Evolutionary conservation across 2,329 filamentous ascomycete genomes (phyloP).

Genomic region (Colletotrichum abscissum): DNA sequence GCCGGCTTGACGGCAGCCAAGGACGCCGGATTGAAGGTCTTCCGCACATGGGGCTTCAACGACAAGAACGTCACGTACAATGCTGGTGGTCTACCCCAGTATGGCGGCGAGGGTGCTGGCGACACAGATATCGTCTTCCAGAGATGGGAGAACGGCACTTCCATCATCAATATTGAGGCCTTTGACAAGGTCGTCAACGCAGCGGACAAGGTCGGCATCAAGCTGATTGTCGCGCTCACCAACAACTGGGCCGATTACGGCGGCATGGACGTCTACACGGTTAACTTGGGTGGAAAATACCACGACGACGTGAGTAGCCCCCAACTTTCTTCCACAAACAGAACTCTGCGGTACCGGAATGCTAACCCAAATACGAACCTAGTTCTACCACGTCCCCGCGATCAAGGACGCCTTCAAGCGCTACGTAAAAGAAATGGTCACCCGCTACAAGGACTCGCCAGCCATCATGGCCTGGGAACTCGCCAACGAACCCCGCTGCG

Average conservation of each 20-base stretch:
- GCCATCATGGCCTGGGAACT: constrained; percentile 77
- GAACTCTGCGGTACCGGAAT: too few species aligned
- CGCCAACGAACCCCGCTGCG: constrained; percentile 69
- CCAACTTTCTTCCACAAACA: too few species aligned
- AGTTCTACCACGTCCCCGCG: constrained; percentile 61
- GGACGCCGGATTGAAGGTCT: constrained; percentile 61
- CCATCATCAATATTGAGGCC: constrained; percentile 53
- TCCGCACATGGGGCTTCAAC: constrained; percentile 69
- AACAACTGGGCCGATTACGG: constrained; percentile 68
- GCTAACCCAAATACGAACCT: background rate
- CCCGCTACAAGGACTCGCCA: constrained; percentile 66
- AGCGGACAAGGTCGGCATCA: constrained; percentile 58
- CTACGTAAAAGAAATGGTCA: constrained; percentile 70
- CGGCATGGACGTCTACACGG: constrained; percentile 65
- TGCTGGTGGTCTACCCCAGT: constrained; percentile 59
- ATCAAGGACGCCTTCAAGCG: constrained; percentile 65
- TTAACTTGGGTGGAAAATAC: constrained; percentile 59
- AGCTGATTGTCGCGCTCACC: constrained; percentile 61
- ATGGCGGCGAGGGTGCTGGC: constrained; percentile 61
- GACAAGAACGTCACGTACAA: constrained; percentile 63
- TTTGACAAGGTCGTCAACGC: constrained; percentile 63
- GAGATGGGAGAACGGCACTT: constrained; percentile 56
- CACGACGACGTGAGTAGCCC: constrained; percentile 54
- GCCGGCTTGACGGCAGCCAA: constrained; percentile 57
- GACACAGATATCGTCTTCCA: constrained; percentile 59